These are phyloP conservation scores for Xylaria palmicola DNA, from an alignment of 495 filamentous ascomycete genomes.

Conservation along the genomic window DNA sequence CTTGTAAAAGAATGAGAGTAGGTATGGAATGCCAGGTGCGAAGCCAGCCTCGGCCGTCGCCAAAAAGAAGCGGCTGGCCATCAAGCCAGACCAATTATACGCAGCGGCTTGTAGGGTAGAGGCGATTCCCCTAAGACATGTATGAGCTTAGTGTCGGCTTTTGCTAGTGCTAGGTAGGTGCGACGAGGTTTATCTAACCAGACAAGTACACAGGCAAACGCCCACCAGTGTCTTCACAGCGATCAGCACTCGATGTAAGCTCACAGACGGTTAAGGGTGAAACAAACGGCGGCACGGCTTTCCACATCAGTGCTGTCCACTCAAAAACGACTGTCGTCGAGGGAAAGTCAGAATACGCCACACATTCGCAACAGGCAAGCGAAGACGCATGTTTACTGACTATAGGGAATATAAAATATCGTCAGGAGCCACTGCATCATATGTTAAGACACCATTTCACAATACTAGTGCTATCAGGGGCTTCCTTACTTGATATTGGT, in stretches of 20 bases:
- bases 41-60: slow-evolving; percentile 68
- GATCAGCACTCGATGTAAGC: slow-evolving; percentile 23
- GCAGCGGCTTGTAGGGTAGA: slow-evolving; percentile 43
- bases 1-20: slow-evolving; percentile 82
- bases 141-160: background rate
- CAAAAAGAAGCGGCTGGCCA: slow-evolving; percentile 66
- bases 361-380: background rate
- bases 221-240: slow-evolving; percentile 26
- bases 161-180: slow-evolving; percentile 1
- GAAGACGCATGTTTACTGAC: slow-evolving; percentile 23
- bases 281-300: slow-evolving; percentile 55
- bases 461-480: background rate
- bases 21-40: slow-evolving; percentile 68
- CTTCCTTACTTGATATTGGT: slow-evolving; percentile 31
- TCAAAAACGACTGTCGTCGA: slow-evolving; percentile 56
- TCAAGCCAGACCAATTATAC: slow-evolving; percentile 61
- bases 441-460: background rate
- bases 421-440: slow-evolving; percentile 67
- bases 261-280: slow-evolving; percentile 28
- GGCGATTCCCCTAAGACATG: slow-evolving; percentile 40
- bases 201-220: slow-evolving; percentile 13
- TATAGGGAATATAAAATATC: slow-evolving; percentile 72
- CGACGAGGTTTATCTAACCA: slow-evolving; percentile 33
- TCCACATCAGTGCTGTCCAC: slow-evolving; percentile 71
- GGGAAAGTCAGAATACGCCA: slow-evolving; percentile 31